phyloP scores from a whole-genome alignment of 1,139 yeast genomes.

The Arxiozyma bovina region DNA sequence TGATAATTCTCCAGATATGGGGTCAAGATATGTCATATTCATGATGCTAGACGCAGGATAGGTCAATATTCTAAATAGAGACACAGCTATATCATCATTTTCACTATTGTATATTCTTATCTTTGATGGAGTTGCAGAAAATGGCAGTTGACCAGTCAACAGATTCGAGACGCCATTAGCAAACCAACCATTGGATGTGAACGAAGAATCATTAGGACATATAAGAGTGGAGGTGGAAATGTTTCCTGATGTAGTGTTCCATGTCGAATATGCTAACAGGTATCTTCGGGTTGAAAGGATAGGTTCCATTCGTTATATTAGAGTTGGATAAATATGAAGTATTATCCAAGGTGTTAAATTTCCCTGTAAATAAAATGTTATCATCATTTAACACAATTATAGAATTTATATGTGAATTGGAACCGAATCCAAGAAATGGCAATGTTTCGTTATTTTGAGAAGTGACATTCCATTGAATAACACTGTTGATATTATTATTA shows the following conservation, averaged over 20 bases:
- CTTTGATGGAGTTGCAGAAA: slow-evolving; percentile 57
- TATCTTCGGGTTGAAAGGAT: slow-evolving; percentile 58
- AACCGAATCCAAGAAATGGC: slow-evolving; percentile 73
- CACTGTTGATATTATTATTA: slow-evolving; percentile 41
- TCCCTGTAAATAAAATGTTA: slow-evolving; percentile 69
- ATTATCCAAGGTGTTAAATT: slow-evolving; percentile 55
- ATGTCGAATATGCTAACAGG: slow-evolving; percentile 54
- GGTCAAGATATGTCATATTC: slow-evolving; percentile 83
- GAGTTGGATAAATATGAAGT: slow-evolving; percentile 32
- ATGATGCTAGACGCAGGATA: slow-evolving; percentile 80
- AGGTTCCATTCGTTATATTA: slow-evolving; percentile 24
- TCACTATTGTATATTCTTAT: slow-evolving; percentile 61
- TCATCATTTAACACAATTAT: slow-evolving; percentile 45
- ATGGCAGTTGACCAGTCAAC: slow-evolving; percentile 58
- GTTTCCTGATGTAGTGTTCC: slow-evolving; percentile 36
- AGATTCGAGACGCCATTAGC: slow-evolving; percentile 46
- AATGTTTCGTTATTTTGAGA: slow-evolving; percentile 36
- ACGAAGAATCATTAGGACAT: slow-evolving; percentile 53
- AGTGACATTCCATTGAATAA: slow-evolving; percentile 56
- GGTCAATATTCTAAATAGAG: slow-evolving; percentile 63
- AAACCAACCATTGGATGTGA: slow-evolving; percentile 36
- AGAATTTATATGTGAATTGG: slow-evolving; percentile 52
- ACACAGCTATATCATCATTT: slow-evolving; percentile 40
- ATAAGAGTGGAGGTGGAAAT: slow-evolving; percentile 27
- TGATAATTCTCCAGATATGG: slow-evolving; percentile 44